A percentile compares a stretch with the other conserved stretches of the same genome.
These are phyloP conservation scores for Alopecurus myosuroides DNA, from an alignment of 176 grass and related monocot species.

Conservation along the genomic window DNA sequence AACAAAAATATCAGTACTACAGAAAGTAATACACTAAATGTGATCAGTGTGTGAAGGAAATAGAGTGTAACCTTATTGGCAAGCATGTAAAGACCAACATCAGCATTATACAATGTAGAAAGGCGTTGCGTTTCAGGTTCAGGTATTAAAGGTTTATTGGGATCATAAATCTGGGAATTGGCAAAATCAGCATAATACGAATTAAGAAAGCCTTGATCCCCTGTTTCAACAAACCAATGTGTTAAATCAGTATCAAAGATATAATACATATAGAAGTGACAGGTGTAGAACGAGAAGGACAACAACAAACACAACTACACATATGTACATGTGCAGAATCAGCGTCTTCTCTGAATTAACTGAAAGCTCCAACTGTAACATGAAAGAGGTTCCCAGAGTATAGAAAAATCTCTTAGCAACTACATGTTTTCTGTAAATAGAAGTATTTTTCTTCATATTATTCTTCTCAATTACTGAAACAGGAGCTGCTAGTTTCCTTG, in stretches of 20 bases:
- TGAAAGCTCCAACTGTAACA: not conserved
- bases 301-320: not conserved
- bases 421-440: not conserved
- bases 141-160: conserved; percentile 45
- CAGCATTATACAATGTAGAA: conserved; percentile 93
- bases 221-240: conserved; percentile 30
- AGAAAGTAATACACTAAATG: not conserved
- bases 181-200: conserved; percentile 95
- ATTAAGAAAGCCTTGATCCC: conserved; percentile 63
- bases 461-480: not conserved
- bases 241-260: not conserved
- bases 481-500: too few species aligned
- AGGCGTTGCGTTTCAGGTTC: conserved; percentile 80
- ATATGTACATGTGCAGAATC: not conserved
- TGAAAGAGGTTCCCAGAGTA: not conserved
- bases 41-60: not conserved
- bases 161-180: conserved; percentile 83
- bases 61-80: conserved; percentile 78
- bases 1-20: not conserved
- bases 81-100: conserved; percentile 98
- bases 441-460: not conserved
- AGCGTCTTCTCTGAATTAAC: not conserved
- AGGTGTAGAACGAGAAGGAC: not conserved
- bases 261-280: not conserved
- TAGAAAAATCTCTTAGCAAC: not conserved